These are phyloP conservation scores for Rhododendron kiyosumense DNA, from an alignment of 148 eudicot species.

Conservation along the genomic window DNA sequence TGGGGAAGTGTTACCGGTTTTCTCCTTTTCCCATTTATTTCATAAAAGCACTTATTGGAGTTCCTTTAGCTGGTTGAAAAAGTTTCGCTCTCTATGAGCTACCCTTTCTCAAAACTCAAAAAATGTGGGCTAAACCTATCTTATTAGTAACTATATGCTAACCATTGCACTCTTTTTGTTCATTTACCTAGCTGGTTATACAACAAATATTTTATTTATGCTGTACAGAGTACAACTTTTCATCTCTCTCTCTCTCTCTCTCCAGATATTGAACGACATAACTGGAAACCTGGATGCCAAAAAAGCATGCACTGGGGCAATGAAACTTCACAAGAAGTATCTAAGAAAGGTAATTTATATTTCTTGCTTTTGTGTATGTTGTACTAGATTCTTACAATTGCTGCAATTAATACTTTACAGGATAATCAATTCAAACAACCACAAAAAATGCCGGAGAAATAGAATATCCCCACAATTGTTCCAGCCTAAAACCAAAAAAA, in stretches of 20 bases:
- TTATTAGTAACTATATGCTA: neutral
- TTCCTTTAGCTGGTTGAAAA: neutral
- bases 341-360: conserved; percentile 63
- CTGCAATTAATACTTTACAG: neutral
- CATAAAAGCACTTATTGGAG: neutral
- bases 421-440: neutral
- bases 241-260: conserved; percentile 1
- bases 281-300: conserved; percentile 89
- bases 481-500: neutral
- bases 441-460: neutral
- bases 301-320: conserved; percentile 81
- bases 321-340: conserved; percentile 97
- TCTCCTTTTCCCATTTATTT: neutral
- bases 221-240: neutral
- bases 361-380: neutral
- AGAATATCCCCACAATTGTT: neutral
- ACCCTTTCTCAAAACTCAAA: neutral
- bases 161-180: neutral
- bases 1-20: neutral
- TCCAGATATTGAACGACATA: conserved; percentile 84
- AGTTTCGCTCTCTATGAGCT: neutral
- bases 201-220: neutral
- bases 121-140: neutral
- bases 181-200: neutral
- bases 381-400: neutral